Base-by-base conservation (phyloP, 1,284 basidiomycete species). In the Malassezia sp. region DNA sequence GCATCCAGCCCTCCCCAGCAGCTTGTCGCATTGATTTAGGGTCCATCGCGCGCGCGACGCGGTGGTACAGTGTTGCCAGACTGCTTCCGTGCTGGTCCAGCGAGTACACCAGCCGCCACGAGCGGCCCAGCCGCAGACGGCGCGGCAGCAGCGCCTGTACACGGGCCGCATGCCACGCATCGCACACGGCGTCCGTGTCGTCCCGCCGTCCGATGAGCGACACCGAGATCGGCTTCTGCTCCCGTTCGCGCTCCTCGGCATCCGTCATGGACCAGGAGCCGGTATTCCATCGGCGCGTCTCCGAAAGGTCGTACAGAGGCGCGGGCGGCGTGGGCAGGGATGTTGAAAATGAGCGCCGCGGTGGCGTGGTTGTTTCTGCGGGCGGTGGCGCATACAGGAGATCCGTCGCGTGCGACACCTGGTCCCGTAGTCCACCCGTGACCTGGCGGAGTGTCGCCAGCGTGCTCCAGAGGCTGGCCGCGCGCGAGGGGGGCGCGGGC, bases 1-100 rank as follows among this genome's bases (percentile, higher is more conserved):
- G 50, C 21, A 67, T 40, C 64, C 64, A 67, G 0, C 47, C 55
- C 23, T 67, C 64, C 3, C 49, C 52, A 1, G 32, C 38, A 1
- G 45, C 49, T 5, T 14, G 10, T 3, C 48, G 38, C 11, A 29
- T 33, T 15, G 41, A 33, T 1, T 36, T 38, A 4, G 57, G 54
- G 36, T 60, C 57, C 23, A 60, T 21, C 1, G 57, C 60, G 1
- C 42, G 24, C 5, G 46, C 45, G 3, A 65, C 62, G 6, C 52
- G 52, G 39, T 63, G 21, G 60, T 67, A 70, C 0, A 96, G 76
- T 0, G 91, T 95, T 30, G 83, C 79, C 9, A 96, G 75, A 8
- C 86, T 90, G 36, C 90, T 88, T 0, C 91, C 91, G 56, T 96
- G 85, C 67, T 95, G 89, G 62, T 97, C 91, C 14, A 93, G 75